Percentiles rank a stretch among this genome's conserved stretches.
These are phyloP conservation scores for Dendrostoma leiphaemia DNA, from an alignment of 2,329 filamentous ascomycete species.

Conservation along the genomic window DNA sequence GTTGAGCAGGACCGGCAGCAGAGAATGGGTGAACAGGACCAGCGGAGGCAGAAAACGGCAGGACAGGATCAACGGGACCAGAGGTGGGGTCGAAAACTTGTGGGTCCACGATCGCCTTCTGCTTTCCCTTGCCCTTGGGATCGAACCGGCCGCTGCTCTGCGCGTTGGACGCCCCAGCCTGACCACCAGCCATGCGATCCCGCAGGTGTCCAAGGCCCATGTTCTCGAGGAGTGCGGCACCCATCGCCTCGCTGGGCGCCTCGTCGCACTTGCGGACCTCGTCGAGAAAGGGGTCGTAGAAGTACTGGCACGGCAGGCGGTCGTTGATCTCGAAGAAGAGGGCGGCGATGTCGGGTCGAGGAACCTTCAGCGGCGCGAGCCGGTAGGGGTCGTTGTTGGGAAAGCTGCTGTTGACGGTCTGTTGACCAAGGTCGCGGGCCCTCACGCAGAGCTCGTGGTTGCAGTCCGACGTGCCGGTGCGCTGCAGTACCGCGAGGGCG, in stretches of 20 bases:
- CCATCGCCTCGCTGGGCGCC: neutral
- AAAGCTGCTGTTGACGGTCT: neutral
- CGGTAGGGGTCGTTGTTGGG: neutral
- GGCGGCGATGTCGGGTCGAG: neutral
- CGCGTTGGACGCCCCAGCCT: too few relatives aligned
- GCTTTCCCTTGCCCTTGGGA: too few relatives aligned
- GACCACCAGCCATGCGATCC: neutral
- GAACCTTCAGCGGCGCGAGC: neutral
- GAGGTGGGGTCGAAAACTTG: too few relatives aligned
- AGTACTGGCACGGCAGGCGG: conserved; percentile 5
- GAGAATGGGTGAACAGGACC: too few relatives aligned
- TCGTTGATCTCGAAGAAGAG: conserved; percentile 23
- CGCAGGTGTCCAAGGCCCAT: neutral
- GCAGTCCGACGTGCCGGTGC: neutral
- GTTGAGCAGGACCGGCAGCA: too few relatives aligned
- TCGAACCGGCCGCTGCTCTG: too few relatives aligned
- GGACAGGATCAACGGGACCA: too few relatives aligned
- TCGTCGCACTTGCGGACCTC: neutral
- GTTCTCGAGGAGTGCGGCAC: neutral
- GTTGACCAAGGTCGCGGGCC: neutral
- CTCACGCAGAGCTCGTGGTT: neutral
- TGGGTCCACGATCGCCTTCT: too few relatives aligned
- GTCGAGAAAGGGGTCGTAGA: conserved; percentile 5
- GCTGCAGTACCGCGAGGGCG: neutral
- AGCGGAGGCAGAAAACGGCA: too few relatives aligned